These are phyloP conservation scores for Gastrodia elata DNA, from an alignment of 106 monocot species.

Conservation along the genomic window DNA sequence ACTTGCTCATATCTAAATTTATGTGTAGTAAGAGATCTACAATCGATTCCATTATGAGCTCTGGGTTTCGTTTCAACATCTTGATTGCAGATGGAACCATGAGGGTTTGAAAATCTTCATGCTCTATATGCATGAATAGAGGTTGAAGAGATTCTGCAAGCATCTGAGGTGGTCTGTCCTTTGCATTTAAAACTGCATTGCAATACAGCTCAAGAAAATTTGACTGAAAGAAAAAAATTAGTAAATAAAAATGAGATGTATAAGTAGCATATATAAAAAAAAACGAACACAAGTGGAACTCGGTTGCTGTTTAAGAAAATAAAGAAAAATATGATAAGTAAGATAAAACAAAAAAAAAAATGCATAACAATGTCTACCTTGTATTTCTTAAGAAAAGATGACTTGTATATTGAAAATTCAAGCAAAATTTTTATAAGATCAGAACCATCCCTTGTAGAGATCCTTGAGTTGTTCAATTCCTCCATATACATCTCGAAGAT, in stretches of 20 bases:
- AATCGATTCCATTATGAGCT: constrained; percentile 79
- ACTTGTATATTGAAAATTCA: constrained; percentile 33
- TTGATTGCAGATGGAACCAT: constrained; percentile 72
- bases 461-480: constrained; percentile 71
- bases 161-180: constrained; percentile 53
- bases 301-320: not conserved
- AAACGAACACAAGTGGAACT: not conserved
- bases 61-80: constrained; percentile 95
- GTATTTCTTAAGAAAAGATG: constrained; percentile 44
- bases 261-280: not conserved
- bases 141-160: constrained; percentile 59
- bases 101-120: constrained; percentile 67
- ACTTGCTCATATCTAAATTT: constrained; percentile 89
- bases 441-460: constrained; percentile 48
- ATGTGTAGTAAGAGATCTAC: constrained; percentile 44
- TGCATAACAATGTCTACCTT: constrained; percentile 40
- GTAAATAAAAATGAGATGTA: constrained; percentile 2
- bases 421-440: constrained; percentile 54
- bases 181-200: constrained; percentile 74
- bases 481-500: constrained; percentile 62
- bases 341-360: not conserved
- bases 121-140: constrained; percentile 51
- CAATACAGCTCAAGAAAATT: constrained; percentile 83
- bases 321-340: not conserved
- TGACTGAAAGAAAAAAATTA: constrained; percentile 35